Evolutionary conservation across 208 protist genomes (phyloP).

Genomic region (Phytomonas francai): DNA sequence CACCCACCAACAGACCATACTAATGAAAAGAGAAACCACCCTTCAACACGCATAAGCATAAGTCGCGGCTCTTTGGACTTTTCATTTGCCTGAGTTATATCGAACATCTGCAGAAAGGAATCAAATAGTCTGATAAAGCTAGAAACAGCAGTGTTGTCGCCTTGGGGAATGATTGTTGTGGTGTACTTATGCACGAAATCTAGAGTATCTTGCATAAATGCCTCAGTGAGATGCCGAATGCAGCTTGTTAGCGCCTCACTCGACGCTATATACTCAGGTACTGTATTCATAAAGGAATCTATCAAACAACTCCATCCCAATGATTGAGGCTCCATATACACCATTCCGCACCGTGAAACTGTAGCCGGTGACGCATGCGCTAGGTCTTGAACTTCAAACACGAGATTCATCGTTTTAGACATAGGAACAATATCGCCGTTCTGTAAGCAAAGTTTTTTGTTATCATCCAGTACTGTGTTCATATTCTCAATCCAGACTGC

Average conservation of each 20-base stretch:
- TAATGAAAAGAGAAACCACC: constrained; percentile 91
- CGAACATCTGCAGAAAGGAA: constrained; percentile 42
- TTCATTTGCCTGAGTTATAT: constrained; percentile 19
- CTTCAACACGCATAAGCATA: constrained; percentile 75
- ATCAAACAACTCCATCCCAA: constrained; percentile 91
- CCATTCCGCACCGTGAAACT: constrained; percentile 97
- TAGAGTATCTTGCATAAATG: constrained; percentile 69
- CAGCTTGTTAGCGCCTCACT: constrained; percentile 24
- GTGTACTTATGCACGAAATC: constrained; percentile 77
- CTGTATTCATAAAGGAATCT: constrained; percentile 72
- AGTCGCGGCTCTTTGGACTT: constrained; percentile 25
- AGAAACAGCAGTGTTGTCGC: constrained; percentile 60
- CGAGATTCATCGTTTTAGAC: constrained; percentile 93
- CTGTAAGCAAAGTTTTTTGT: constrained; percentile 97
- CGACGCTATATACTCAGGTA: constrained; percentile 53
- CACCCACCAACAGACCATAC: constrained; percentile 91
- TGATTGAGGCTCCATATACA: constrained; percentile 94
- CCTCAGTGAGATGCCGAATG: constrained; percentile 45
- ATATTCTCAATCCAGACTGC: constrained; percentile 99
- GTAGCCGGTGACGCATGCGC: constrained; percentile 96
- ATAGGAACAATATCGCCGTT: constrained; percentile 96
- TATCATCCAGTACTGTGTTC: constrained; percentile 99
- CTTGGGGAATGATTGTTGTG: constrained; percentile 69
- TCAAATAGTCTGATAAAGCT: constrained; percentile 81
- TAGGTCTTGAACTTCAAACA: constrained; percentile 97